Base-by-base conservation (phyloP, 164 flowering plant genomes). In the Annona squamosa region DNA sequence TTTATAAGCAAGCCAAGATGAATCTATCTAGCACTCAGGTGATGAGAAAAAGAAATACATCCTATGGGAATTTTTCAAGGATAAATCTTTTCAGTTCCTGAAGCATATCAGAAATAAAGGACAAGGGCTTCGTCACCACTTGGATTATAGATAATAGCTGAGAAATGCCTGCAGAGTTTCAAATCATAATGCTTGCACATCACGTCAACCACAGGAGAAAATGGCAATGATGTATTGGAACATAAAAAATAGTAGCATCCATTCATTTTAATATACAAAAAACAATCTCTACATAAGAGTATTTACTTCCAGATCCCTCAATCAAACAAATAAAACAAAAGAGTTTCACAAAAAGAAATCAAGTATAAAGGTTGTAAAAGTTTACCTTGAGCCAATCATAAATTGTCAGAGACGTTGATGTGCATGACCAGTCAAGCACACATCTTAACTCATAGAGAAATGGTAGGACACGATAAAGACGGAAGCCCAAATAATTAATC, bases 351-450 rank as follows among this genome's bases (percentile, higher is more conserved):
- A 6, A 63, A 16, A 63, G 37, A 63, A 52, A 52, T 52, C 13
- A 7, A 52, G 59, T 9, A 52, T 13, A 43, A 65, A 26, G 43
- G 42, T 5, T 57, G 46, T 16, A 46, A 45, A 68, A 13, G 18
- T 68, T 73, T 80, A 96, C 99, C 97, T 96, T 96, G 72, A 96
- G 87, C 99, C 99, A 93, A 77, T 93, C 99, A 82, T 96, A 96
- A 98, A 96, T 96, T 64, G 99, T 96, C 83, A 93, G 81, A 63
- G 98, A 92, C 52, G 99, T 96, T 16, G 94, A 81, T 69, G 99
- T 93, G 88, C 99, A 96, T 4, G 99, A 96, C 99, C 99, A 96
- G 76, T 96, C 99, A 79, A 96, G 97, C 61, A 92, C 98, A 71
- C 99, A 96, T 70, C 97, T 85, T 75, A 96, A 73, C 76, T 96